Conservation (phyloP, 192 early-diverging fungal genomes). For the Diversispora eburnea region DNA sequence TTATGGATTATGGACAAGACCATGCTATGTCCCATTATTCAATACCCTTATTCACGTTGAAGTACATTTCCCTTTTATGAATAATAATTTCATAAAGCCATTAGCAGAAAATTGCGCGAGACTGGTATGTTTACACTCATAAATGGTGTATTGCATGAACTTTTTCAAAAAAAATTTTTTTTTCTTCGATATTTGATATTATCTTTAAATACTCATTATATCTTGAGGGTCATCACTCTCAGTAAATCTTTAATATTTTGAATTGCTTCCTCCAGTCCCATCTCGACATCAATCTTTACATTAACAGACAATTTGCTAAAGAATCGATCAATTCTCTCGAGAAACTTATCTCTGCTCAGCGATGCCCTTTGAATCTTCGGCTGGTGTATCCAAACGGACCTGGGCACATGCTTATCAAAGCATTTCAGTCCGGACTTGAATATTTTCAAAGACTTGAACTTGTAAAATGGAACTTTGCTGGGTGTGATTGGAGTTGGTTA, state of each 20-base stretch:
- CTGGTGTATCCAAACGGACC: constrained; percentile 23
- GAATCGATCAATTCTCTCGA: background rate
- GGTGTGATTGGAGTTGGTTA: background rate
- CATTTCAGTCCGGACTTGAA: constrained; percentile 10
- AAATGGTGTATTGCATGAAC: too few species aligned
- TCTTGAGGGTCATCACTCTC: constrained; percentile 1
- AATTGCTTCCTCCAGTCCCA: constrained; percentile 15
- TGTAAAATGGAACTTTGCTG: constrained; percentile 23
- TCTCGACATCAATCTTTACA: constrained; percentile 23
- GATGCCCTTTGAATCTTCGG: constrained; percentile 17
- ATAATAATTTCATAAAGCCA: constrained; percentile 13
- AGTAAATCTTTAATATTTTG: background rate
- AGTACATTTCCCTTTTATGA: constrained; percentile 18
- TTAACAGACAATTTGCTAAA: background rate
- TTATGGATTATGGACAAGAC: constrained; percentile 12
- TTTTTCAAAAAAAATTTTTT: too few species aligned
- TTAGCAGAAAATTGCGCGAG: constrained; percentile 20
- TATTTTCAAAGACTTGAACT: constrained; percentile 21
- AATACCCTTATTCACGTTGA: constrained; percentile 2
- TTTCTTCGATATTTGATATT: background rate
- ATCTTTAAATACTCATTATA: background rate
- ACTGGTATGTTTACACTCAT: constrained; percentile 12
- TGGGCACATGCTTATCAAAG: constrained; percentile 9
- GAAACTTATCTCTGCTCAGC: constrained; percentile 15
- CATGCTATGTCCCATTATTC: constrained; percentile 18